Conservation (phyloP, 306 rosid genomes). For the Boehmeria nivea region DNA sequence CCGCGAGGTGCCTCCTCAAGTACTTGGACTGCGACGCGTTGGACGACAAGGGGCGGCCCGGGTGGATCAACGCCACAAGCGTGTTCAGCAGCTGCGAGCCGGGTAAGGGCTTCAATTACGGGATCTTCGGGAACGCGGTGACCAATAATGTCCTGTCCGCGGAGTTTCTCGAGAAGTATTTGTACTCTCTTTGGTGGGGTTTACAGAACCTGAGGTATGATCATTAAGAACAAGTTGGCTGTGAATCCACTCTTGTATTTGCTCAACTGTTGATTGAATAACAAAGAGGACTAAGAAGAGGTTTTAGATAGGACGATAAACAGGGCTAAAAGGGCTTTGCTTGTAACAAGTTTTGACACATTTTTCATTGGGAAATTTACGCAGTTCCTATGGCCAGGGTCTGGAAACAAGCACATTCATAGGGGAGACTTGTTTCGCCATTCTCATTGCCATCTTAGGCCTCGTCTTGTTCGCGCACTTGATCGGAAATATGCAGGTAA, state of each 20-base stretch:
- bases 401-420: conserved; percentile 59
- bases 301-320: too few relatives aligned
- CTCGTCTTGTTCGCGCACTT: conserved; percentile 86
- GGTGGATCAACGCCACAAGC: conserved; percentile 52
- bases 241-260: too few relatives aligned
- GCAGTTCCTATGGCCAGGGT: conserved; percentile 79
- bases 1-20: conserved; percentile 40
- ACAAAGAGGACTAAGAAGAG: too few relatives aligned
- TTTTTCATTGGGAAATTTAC: conserved; percentile 15
- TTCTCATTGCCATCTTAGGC: conserved; percentile 71
- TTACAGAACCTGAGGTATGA: conserved; percentile 88
- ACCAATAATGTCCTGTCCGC: conserved; percentile 48
- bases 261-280: too few relatives aligned
- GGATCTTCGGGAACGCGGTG: conserved; percentile 58
- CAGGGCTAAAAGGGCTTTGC: too few relatives aligned
- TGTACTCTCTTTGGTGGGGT: conserved; percentile 95
- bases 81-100: conserved; percentile 71
- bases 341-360: too few relatives aligned
- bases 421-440: conserved; percentile 79
- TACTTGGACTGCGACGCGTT: conserved; percentile 65
- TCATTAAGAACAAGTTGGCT: too few relatives aligned
- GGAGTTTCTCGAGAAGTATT: conserved; percentile 59
- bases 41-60: conserved; percentile 29
- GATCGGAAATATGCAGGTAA: conserved; percentile 97
- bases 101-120: conserved; percentile 47